Base-by-base conservation (phyloP, 495 filamentous ascomycete species). In the Penicillium egyptiacum region DNA sequence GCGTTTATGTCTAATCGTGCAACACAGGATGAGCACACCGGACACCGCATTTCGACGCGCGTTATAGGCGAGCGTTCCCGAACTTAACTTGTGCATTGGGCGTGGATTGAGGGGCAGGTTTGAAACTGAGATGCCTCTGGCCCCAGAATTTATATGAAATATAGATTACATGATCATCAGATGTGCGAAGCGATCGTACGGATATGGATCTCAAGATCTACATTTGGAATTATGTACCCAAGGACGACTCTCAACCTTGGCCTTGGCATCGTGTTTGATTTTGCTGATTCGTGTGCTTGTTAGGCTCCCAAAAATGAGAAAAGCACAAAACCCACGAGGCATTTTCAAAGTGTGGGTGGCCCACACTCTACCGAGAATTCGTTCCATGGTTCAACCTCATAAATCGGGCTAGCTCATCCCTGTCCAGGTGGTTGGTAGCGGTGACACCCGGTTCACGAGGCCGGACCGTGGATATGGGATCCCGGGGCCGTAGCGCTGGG, bases 401-500 rank as follows among this genome's bases (percentile, higher is more conserved):
- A 22, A 59, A 69, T 64, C 54, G 53, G 63, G 60, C 35, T 59
- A 59, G 43, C 55, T 48, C 50, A 59, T 49, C 39, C 14, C 33
- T 56, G 22, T 8, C 30, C 10, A 4, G 28, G 9, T 30, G 28
- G 8, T 19, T 3, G 17, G 50, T 39, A 52, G 48, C 16, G n/a
- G 35, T 66, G 66, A 64, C 63, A 63, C 44, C 48, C 50, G 44
- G 52, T 23, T 47, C 22, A 42, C 17, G 16, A 20, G 17, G 4
- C 45, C 37, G 23, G 46, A 54, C 66, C 66, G 26, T 64, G 61
- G 66, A 58, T 25, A 22, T 41, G 54, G 55, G 35, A 41, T 42
- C 54, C 66, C 58, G 46, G 56, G 43, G 22, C 66, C 63, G 19
- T 4, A 50, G 63, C 51, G 1, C 47, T 62, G 66, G 63, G 58